Evolutionary conservation across 805 yeast genomes (phyloP).

Genomic region (Teunomyces cretensis): DNA sequence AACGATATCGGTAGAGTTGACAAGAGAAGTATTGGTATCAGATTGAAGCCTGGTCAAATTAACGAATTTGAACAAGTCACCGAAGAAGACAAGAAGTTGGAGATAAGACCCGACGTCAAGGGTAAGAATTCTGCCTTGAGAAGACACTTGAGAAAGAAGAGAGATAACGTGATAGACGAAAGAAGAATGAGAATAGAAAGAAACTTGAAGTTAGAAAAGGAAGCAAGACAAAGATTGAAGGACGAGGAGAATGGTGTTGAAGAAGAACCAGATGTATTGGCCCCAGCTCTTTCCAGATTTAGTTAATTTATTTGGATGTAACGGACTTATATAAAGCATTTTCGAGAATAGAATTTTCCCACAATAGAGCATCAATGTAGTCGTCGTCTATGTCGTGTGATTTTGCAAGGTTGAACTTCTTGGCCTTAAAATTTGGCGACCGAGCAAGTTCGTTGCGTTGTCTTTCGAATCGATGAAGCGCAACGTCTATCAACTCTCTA

Average conservation of each 20-base stretch:
- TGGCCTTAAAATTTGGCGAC: background rate
- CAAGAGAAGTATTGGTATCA: conserved; percentile 57
- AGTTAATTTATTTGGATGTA: conserved; percentile 19
- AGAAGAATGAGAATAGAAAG: conserved; percentile 75
- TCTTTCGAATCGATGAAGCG: background rate
- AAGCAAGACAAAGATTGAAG: conserved; percentile 54
- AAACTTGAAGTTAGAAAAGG: conserved; percentile 73
- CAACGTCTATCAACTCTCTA: background rate
- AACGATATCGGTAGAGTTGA: conserved; percentile 82
- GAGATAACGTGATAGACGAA: conserved; percentile 81
- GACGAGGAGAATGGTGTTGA: conserved; percentile 46
- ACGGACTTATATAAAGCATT: conserved; percentile 12
- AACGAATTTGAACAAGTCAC: conserved; percentile 36
- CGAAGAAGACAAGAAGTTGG: conserved; percentile 45
- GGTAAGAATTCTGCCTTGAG: conserved; percentile 85
- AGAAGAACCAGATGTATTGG: conserved; percentile 53
- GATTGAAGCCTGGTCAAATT: conserved; percentile 63
- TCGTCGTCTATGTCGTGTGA: conserved; percentile 11
- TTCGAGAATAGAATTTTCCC: conserved; percentile 24
- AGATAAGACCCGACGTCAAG: conserved; percentile 65
- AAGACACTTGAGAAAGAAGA: conserved; percentile 76
- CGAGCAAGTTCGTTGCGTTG: background rate
- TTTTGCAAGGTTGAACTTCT: background rate
- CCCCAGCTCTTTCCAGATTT: conserved; percentile 52
- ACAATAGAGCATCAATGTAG: conserved; percentile 15